Evolutionary conservation across 208 protist species (phyloP), one percentile per base, ranked within the genome.

Genomic region (Trypanosoma mega): DNA sequence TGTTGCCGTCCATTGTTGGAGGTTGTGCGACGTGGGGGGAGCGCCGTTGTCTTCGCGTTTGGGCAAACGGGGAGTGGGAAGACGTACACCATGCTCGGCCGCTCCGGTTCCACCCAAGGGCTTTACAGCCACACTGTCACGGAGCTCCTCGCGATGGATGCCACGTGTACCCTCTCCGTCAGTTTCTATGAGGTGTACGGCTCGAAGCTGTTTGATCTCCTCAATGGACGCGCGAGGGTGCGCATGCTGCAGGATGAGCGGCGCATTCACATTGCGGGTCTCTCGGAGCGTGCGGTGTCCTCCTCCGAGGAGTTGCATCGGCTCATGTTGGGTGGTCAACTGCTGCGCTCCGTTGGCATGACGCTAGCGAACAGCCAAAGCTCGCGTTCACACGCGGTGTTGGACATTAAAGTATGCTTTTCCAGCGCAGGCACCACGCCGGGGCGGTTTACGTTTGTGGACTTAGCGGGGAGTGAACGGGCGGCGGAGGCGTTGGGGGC

Each of bases 381-480:
- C 60, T 92, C 80, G 8, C 76, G 86, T 20, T 96, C 90, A 20
- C 90, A 96, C 62, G 86, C 86, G 2, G 76, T 96, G 34, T 74
- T 96, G 29, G 74, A 87, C 50, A 92, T 93, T 43, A 89, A 80
- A 44, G 48, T 90, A 34, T 75, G 69, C 18, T 18, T 77, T n/a
- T 26, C 67, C 14, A 3, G 44, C 11, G 31, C 21, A 30, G 46
- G 34, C 14, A 1, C 6, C 12, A 36, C 59, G 0, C 50, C 76
- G 24, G 96, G 94, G 20, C 93, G 97, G 61, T 90, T 99, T 27
- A 98, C 92, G 1, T 97, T 99, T 66, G 98, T 99, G 24, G 98
- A 99, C 65, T 75, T 99, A 3, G 98, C 98, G 16, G 98, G 98
- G n/a, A 97, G 85, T 55, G 98, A 99, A 80, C 72, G 98, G 30